Conservation (phyloP, 2,329 filamentous ascomycete genomes). For the Colletotrichum lindemuthianum region DNA sequence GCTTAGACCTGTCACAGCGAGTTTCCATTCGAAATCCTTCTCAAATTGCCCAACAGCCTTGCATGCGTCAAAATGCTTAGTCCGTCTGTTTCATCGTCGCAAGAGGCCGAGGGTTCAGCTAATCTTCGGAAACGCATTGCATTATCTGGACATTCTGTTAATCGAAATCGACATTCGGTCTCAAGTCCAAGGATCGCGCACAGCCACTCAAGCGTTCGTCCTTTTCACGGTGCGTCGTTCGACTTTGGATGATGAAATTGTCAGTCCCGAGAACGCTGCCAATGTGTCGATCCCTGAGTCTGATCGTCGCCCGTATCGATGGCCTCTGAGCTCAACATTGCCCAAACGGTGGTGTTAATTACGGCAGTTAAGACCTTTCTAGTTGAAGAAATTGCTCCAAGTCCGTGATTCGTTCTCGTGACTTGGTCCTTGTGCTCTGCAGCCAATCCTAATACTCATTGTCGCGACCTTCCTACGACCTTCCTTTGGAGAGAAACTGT, state of each 20-base stretch:
- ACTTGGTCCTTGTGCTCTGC: not conserved
- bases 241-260: constrained; percentile 18
- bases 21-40: not conserved
- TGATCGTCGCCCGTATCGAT: no score
- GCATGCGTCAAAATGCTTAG: constrained; percentile 7
- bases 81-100: not conserved
- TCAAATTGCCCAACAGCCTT: not conserved
- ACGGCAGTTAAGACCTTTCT: no score
- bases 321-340: no score
- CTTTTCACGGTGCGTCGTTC: not conserved
- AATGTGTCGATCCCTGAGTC: no score
- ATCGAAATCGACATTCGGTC: no score
- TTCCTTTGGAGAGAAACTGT: not conserved
- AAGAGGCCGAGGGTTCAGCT: constrained; percentile 2
- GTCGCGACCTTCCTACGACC: not conserved
- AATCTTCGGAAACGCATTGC: not conserved
- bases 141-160: no score
- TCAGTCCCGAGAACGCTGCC: not conserved
- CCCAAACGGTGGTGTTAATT: no score
- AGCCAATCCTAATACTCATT: not conserved
- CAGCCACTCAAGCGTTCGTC: constrained; percentile 11
- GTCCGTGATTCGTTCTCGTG: no score
- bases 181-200: not conserved
- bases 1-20: constrained; percentile 19
- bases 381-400: no score